These are phyloP conservation scores for Capronia epimyces DNA, from an alignment of 2,329 filamentous ascomycete genomes.

Conservation along the genomic window DNA sequence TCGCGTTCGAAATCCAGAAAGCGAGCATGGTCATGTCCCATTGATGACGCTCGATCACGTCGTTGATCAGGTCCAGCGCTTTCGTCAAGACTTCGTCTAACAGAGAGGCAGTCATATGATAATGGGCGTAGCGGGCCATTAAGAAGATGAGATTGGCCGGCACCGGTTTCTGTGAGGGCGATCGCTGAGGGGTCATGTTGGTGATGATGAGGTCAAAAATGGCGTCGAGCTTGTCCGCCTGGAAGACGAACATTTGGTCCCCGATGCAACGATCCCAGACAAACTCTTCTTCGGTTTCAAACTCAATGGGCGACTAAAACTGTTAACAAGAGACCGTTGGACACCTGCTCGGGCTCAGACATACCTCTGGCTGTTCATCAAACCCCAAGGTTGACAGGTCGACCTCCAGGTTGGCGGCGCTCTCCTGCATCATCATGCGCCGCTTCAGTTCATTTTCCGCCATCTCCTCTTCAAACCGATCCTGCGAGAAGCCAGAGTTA, in stretches of 20 bases:
- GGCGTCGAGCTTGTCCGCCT: conserved; percentile 82
- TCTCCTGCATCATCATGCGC: conserved; percentile 96
- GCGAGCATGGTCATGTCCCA: conserved; percentile 99
- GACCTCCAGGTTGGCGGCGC: conserved; percentile 91
- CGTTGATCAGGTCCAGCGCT: conserved; percentile 94
- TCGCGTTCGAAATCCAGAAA: conserved; percentile 98
- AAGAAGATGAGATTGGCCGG: conserved; percentile 96
- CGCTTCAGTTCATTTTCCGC: conserved; percentile 92
- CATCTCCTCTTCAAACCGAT: conserved; percentile 94
- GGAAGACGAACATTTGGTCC: conserved; percentile 99
- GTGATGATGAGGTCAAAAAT: conserved; percentile 96
- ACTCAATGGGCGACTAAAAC: conserved; percentile 59
- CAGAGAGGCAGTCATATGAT: conserved; percentile 83
- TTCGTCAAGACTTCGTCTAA: conserved; percentile 73
- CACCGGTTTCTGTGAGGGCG: conserved; percentile 93
- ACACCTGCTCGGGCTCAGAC: not conserved
- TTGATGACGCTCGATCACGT: conserved; percentile 84
- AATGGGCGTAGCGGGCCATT: conserved; percentile 91
- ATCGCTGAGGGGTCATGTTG: conserved; percentile 94
- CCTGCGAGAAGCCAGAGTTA: conserved; percentile 75
- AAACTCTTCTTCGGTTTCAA: conserved; percentile 73
- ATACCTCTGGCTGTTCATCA: conserved; percentile 77
- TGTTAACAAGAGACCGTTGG: conserved; percentile 1
- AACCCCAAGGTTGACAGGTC: conserved; percentile 92
- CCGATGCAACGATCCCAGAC: conserved; percentile 91